Evolutionary conservation across 139 green algal genomes (phyloP).

Genomic region (Zygnema circumcarinatum): DNA sequence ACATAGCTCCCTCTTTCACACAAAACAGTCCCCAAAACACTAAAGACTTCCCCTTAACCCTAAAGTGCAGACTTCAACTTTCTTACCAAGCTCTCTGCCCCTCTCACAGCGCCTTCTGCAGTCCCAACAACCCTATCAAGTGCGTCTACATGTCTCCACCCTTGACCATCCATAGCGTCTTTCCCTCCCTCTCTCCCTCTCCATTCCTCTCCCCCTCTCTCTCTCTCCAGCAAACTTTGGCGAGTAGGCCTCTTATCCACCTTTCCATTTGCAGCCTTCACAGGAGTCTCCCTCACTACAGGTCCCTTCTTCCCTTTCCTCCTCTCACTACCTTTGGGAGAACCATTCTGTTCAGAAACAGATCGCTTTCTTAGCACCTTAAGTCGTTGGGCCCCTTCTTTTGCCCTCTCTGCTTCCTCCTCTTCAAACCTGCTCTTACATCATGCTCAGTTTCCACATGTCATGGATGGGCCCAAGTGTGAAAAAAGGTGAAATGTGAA

Average conservation of each 20-base stretch:
- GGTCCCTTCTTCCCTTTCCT: not conserved
- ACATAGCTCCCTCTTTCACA: too few relatives aligned
- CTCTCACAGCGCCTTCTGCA: not conserved
- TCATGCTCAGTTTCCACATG: not conserved
- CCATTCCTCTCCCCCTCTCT: not conserved
- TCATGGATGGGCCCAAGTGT: not conserved
- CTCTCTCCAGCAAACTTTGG: too few relatives aligned
- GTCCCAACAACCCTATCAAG: not conserved
- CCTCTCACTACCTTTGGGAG: not conserved
- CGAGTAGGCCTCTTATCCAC: too few relatives aligned
- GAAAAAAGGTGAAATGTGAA: not conserved
- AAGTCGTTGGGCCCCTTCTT: not conserved
- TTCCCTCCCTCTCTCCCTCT: not conserved
- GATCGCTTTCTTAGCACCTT: not conserved
- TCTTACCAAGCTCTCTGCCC: not conserved
- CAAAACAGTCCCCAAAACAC: too few relatives aligned
- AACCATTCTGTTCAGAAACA: not conserved
- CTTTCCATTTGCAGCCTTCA: too few relatives aligned
- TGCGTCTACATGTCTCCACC: not conserved
- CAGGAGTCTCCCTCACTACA: not conserved
- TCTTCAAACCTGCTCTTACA: not conserved
- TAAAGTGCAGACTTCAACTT: not conserved
- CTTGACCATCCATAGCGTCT: not conserved
- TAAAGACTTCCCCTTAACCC: not conserved
- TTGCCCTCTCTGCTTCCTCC: slow-evolving; percentile 6